Base-by-base conservation (phyloP, 805 yeast species). In the Kuraishia borneana region DNA sequence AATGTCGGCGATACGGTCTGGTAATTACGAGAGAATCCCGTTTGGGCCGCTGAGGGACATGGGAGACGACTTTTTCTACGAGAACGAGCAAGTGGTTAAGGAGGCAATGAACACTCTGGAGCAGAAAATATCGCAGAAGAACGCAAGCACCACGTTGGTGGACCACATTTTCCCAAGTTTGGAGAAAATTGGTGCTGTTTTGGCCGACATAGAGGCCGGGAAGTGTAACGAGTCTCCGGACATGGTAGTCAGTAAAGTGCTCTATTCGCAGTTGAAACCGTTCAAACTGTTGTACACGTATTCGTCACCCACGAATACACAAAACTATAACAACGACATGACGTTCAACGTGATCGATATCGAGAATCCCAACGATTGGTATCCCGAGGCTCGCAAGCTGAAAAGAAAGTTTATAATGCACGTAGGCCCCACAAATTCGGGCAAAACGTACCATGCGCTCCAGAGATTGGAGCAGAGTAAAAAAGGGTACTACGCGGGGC, bases 361-460 rank as follows among this genome's bases (percentile, higher is more conserved):
- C 18, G 51, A 65, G 13, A 65, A 74, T 41, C 92, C 92, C 1
- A 70, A 70, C 7, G 76, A 76, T 42, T 82, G 94, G 87, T 92
- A 67, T 47, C 95, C 97, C 0, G 74, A 67, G 30, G 94, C 98
- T 1, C 64, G 97, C 26, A 71, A 75, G 41, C 63, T 85, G 61
- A 76, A 74, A 42, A 63, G 99, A 26, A 77, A 80, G 33, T 66
- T 92, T 32, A 68, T 81, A n/a, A 71, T 92, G 76, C 99, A 92
- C 52, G 83, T 92, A 8, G 99, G 99, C 0, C 98, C 99, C 1
- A 92, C 99, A 0, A 92, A 92, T 53, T 78, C 92, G 43, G 99
- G 99, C 9, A 92, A 92, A 48, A 92, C 97, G 0, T 83, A 83
- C 50, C 69, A 72, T 32, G 95, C 97, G 0, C 58, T 92, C 31